These are phyloP conservation scores for Lobosporangium transversale DNA, from an alignment of 192 early-diverging fungal species.

Conservation along the genomic window DNA sequence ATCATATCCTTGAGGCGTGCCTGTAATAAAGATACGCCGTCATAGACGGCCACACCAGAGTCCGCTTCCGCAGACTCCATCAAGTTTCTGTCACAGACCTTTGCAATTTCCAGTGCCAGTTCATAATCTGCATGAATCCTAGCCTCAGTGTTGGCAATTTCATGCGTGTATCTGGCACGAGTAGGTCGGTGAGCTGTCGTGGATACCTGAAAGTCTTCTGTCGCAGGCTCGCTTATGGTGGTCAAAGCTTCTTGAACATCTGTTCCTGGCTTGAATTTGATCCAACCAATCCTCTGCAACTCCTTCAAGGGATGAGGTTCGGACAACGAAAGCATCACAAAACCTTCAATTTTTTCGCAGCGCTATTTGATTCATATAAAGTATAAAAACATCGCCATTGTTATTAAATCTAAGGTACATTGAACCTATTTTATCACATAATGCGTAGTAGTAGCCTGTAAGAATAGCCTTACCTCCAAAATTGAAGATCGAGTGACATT, in stretches of 20 bases:
- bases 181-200: slow-evolving; percentile 46
- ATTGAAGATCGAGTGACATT: slow-evolving; percentile 32
- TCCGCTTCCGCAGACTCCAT: slow-evolving; percentile 28
- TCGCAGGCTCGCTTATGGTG: slow-evolving; percentile 32
- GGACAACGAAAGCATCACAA: slow-evolving; percentile 83
- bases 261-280: slow-evolving; percentile 86
- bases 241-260: slow-evolving; percentile 79
- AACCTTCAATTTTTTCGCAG: slow-evolving; percentile 79
- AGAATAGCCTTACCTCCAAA: slow-evolving; percentile 20
- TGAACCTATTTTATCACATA: no score
- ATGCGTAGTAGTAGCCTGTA: no score
- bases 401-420: neutral
- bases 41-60: slow-evolving; percentile 16
- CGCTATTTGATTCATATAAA: slow-evolving; percentile 47
- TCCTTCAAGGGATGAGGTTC: slow-evolving; percentile 88
- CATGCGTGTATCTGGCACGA: slow-evolving; percentile 71
- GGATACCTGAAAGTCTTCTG: slow-evolving; percentile 37
- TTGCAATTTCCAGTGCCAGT: slow-evolving; percentile 64
- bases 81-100: slow-evolving; percentile 67
- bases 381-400: neutral
- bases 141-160: slow-evolving; percentile 72
- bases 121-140: slow-evolving; percentile 81
- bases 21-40: slow-evolving; percentile 15
- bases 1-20: slow-evolving; percentile 36
- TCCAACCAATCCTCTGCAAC: slow-evolving; percentile 93